phyloP scores from a whole-genome alignment of 2,329 filamentous ascomycete species.

The Sporothrix mexicana region DNA sequence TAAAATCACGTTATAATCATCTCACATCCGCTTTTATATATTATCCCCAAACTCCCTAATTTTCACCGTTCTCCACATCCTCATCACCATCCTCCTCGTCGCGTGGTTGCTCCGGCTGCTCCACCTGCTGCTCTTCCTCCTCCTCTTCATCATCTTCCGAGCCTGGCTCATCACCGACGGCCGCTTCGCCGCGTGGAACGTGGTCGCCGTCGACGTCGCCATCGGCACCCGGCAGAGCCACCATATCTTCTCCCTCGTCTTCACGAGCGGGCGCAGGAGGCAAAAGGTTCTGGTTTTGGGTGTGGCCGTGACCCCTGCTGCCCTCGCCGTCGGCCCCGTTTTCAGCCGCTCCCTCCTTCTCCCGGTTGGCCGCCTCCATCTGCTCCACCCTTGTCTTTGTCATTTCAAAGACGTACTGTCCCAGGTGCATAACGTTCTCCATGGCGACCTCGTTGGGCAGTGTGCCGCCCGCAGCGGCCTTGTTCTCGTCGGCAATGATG shows the following conservation, averaged over 20 bases:
- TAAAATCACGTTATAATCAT: constrained; percentile 12
- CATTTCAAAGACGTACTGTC: constrained; percentile 97
- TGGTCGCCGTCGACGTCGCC: constrained; percentile 31
- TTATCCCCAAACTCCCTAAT: too few species aligned
- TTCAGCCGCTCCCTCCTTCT: neutral
- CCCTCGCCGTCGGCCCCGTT: neutral
- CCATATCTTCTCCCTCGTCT: constrained; percentile 33
- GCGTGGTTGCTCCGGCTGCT: too few species aligned
- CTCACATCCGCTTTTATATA: neutral
- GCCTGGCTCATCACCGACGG: constrained; percentile 4
- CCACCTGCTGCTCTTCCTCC: neutral
- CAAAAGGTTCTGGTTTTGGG: neutral
- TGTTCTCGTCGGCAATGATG: constrained; percentile 52
- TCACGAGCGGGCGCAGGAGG: constrained; percentile 18
- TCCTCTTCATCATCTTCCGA: neutral
- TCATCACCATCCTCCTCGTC: neutral
- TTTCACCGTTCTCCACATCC: neutral
- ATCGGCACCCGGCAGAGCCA: constrained; percentile 34
- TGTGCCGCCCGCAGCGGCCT: constrained; percentile 66
- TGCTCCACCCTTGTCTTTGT: constrained; percentile 67
- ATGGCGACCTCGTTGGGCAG: constrained; percentile 70
- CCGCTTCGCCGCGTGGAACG: neutral
- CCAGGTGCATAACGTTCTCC: constrained; percentile 91
- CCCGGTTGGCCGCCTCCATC: constrained; percentile 44
- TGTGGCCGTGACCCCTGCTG: neutral